A percentile compares a stretch with the other conserved stretches of the same genome.
Conservation (phyloP, 306 rosid species). For the Boehmeria nivea region DNA sequence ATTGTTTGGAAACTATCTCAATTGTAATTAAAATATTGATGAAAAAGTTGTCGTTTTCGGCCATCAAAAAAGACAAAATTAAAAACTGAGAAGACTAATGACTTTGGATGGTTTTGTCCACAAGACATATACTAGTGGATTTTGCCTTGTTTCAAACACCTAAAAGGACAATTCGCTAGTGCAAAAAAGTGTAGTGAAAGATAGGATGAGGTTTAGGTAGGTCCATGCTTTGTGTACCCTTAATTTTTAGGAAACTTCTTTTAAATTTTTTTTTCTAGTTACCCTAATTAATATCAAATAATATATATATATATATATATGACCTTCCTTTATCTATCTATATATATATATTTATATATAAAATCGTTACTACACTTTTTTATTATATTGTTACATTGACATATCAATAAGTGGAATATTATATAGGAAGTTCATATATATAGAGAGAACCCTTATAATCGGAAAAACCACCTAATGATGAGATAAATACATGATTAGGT, state of each 20-base stretch:
- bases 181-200: conserved; percentile 4
- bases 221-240: conserved; percentile 7
- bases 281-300: too few relatives aligned
- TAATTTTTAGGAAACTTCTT: neutral
- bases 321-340: too few relatives aligned
- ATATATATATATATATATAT: too few relatives aligned
- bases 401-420: too few relatives aligned
- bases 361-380: too few relatives aligned
- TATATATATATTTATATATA: too few relatives aligned
- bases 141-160: conserved; percentile 17
- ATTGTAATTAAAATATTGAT: too few relatives aligned
- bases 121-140: conserved; percentile 7
- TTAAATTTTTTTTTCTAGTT: neutral
- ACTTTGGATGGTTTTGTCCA: conserved; percentile 6
- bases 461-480: conserved; percentile 10
- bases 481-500: conserved; percentile 8
- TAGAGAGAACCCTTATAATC: conserved; percentile 8
- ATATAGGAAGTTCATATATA: neutral
- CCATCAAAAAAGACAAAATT: conserved; percentile 16
- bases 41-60: neutral
- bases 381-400: too few relatives aligned
- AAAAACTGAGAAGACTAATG: conserved; percentile 9
- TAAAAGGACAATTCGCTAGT: conserved; percentile 2
- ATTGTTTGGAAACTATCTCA: too few relatives aligned
- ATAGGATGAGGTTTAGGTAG: conserved; percentile 12